Percentiles rank a stretch among this genome's conserved stretches.
Conservation (phyloP, 768 basidiomycete species). For the Mycena vulgaris region DNA sequence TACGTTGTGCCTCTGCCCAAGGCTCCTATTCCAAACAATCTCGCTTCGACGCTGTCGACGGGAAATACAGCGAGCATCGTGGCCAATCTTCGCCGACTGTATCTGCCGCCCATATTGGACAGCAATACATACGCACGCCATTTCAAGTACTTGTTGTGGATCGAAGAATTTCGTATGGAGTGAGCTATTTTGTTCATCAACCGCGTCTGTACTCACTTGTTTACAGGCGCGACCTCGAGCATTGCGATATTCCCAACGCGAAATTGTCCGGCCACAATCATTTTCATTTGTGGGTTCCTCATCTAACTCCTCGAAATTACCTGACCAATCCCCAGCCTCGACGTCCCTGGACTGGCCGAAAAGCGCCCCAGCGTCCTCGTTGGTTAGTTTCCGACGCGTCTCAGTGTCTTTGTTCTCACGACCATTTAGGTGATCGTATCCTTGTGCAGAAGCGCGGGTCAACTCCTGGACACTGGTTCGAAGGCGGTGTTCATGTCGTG, state of each 20-base stretch:
- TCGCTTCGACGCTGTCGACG: conserved; percentile 50
- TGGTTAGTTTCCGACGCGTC: conserved; percentile 52
- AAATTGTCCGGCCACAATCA: conserved; percentile 47
- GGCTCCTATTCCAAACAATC: conserved; percentile 55
- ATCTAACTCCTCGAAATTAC: not conserved
- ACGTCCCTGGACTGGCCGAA: conserved; percentile 69
- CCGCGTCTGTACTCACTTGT: not conserved
- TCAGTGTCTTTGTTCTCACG: not conserved
- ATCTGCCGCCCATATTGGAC: conserved; percentile 59
- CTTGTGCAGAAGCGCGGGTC: conserved; percentile 62
- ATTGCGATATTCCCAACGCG: conserved; percentile 55
- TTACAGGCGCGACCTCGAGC: conserved; percentile 56
- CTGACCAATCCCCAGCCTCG: conserved; percentile 47
- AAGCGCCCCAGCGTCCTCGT: conserved; percentile 71
- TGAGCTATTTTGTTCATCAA: conserved; percentile 29
- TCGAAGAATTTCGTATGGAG: conserved; percentile 64
- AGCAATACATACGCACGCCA: conserved; percentile 57
- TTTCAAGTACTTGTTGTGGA: conserved; percentile 70
- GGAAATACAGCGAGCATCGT: conserved; percentile 49
- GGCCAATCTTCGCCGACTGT: conserved; percentile 48
- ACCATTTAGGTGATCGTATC: conserved; percentile 64
- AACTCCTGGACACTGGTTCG: conserved; percentile 64
- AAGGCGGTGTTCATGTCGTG: conserved; percentile 71
- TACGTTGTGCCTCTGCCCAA: conserved; percentile 58
- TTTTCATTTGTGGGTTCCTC: conserved; percentile 56